phyloP scores from a whole-genome alignment of 768 basidiomycete species.

The Dentipellis sp. region DNA sequence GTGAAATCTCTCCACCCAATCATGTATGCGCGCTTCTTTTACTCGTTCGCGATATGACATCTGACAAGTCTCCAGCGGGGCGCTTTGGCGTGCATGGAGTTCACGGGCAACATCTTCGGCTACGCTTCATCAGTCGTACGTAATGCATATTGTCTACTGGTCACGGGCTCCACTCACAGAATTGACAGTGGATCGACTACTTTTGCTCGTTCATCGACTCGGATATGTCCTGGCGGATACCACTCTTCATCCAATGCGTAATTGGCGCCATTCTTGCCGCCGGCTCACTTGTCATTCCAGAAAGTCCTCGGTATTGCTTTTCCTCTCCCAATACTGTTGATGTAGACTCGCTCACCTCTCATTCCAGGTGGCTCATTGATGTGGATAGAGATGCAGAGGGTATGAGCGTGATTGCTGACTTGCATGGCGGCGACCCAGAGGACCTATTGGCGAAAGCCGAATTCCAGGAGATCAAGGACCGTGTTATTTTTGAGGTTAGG shows the following conservation, averaged over 20 bases:
- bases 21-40: constrained; percentile 39
- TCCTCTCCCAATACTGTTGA: neutral
- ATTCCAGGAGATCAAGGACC: constrained; percentile 83
- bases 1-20: constrained; percentile 89
- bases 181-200: constrained; percentile 80
- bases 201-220: constrained; percentile 84
- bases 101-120: constrained; percentile 87
- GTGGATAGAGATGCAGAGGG: constrained; percentile 77
- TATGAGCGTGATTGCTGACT: constrained; percentile 76
- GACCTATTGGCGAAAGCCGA: constrained; percentile 68
- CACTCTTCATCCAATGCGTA: constrained; percentile 79
- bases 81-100: constrained; percentile 89
- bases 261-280: constrained; percentile 74
- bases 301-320: constrained; percentile 65
- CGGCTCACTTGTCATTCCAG: constrained; percentile 80
- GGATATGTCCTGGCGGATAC: constrained; percentile 86
- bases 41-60: neutral
- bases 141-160: constrained; percentile 5
- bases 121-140: constrained; percentile 85
- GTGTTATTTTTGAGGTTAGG: constrained; percentile 59
- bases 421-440: constrained; percentile 75
- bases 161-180: neutral
- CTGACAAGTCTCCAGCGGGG: constrained; percentile 49
- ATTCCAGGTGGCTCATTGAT: constrained; percentile 78
- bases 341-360: neutral